These are phyloP conservation scores for Parmelia sp. DNA, from an alignment of 495 filamentous ascomycete genomes.

Conservation along the genomic window DNA sequence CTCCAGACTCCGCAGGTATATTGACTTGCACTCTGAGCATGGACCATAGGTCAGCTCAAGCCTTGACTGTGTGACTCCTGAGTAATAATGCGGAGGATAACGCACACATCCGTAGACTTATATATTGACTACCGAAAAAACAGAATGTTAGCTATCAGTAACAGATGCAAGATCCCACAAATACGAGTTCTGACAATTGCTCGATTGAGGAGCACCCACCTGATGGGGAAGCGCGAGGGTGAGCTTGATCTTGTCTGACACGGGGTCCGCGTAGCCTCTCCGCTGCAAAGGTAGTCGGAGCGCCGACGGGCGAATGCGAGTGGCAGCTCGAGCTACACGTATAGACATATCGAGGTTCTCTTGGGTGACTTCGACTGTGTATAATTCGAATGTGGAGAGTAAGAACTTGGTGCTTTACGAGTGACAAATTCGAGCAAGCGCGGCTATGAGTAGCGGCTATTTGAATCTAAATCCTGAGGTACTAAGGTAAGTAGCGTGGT, in stretches of 20 bases:
- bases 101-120: constrained; percentile 70
- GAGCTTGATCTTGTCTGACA: constrained; percentile 94
- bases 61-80: not conserved
- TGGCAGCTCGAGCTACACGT: constrained; percentile 79
- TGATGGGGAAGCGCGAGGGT: constrained; percentile 95
- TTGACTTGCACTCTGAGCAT: constrained; percentile 87
- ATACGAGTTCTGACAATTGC: not conserved
- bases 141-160: constrained; percentile 22
- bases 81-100: constrained; percentile 21
- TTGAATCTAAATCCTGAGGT: too few species aligned
- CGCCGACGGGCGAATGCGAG: constrained; percentile 67
- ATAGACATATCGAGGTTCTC: constrained; percentile 62
- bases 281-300: constrained; percentile 66
- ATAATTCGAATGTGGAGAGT: not conserved
- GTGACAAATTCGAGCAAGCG: not conserved
- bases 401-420: not conserved
- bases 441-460: constrained; percentile 6
- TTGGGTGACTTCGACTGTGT: not conserved
- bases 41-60: constrained; percentile 1
- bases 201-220: constrained; percentile 51
- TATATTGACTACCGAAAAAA: constrained; percentile 55
- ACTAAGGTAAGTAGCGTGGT: too few species aligned
- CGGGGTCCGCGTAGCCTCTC: constrained; percentile 90
- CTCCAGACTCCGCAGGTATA: constrained; percentile 93
- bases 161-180: not conserved